Percentiles rank a stretch among this genome's conserved stretches.
These are phyloP conservation scores for Kodamaea kakaduensis DNA, from an alignment of 805 yeast genomes.

Conservation along the genomic window DNA sequence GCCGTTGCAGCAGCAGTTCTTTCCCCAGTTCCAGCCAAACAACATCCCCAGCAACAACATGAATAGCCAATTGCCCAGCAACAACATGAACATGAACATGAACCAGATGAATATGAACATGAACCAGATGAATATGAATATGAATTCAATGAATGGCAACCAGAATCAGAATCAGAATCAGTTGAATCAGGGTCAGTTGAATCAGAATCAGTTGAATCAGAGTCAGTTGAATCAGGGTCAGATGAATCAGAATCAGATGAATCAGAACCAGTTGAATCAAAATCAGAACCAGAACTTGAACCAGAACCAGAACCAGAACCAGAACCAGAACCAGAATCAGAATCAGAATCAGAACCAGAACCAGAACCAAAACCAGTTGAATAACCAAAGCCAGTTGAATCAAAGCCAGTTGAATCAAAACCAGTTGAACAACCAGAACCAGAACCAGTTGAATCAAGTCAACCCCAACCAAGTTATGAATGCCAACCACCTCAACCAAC, in stretches of 20 bases:
- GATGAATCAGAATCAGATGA: no score
- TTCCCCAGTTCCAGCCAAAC: slow-evolving; percentile 25
- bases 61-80: slow-evolving; percentile 14
- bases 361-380: slow-evolving; percentile 16
- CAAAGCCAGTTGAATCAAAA: no score
- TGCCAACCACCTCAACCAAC: slow-evolving; percentile 18
- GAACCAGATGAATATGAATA: no score
- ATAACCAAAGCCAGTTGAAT: slow-evolving; percentile 13
- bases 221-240: no score
- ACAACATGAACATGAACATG: slow-evolving; percentile 20
- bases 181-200: slow-evolving; percentile 15
- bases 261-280: slow-evolving; percentile 14
- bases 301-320: slow-evolving; percentile 15
- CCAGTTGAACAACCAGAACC: no score
- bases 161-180: slow-evolving; percentile 15
- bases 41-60: slow-evolving; percentile 21
- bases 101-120: no score
- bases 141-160: no score
- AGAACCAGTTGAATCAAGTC: no score
- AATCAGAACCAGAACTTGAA: no score
- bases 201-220: slow-evolving; percentile 16
- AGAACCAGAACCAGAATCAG: slow-evolving; percentile 15
- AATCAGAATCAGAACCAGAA: slow-evolving; percentile 20
- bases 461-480: no score
- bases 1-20: slow-evolving; percentile 22